Percentiles rank a stretch among this genome's conserved stretches.
Conservation (phyloP, 1,139 yeast species). For the Geotrichum klebahnii region DNA sequence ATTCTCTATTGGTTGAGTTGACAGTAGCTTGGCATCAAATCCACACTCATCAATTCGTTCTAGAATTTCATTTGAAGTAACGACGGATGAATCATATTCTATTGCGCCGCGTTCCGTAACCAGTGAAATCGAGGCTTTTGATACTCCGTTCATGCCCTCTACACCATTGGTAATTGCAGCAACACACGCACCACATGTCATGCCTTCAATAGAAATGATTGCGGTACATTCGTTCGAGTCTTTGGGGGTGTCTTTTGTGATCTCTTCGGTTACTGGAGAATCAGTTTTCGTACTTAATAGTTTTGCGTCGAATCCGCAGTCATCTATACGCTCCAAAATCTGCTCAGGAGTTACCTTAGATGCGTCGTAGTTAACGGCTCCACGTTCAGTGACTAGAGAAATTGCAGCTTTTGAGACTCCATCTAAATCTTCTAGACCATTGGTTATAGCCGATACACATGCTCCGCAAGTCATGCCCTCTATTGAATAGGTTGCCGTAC, state of each 20-base stretch:
- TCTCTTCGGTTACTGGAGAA: not conserved
- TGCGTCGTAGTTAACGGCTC: conserved; percentile 49
- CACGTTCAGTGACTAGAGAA: conserved; percentile 72
- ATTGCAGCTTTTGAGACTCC: conserved; percentile 43
- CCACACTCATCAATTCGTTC: conserved; percentile 69
- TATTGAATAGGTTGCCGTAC: conserved; percentile 12
- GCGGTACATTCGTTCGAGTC: not conserved
- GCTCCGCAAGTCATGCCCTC: conserved; percentile 77
- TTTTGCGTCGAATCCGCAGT: conserved; percentile 67
- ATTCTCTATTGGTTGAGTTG: conserved; percentile 30
- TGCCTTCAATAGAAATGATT: conserved; percentile 36
- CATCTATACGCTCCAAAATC: conserved; percentile 55
- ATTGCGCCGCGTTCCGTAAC: conserved; percentile 72
- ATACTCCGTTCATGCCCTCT: conserved; percentile 48
- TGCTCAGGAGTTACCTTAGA: conserved; percentile 37
- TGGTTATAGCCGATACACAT: conserved; percentile 63
- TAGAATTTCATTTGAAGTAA: conserved; percentile 42
- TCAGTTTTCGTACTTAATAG: conserved; percentile 27
- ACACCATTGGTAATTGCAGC: conserved; percentile 58
- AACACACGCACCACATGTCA: conserved; percentile 87
- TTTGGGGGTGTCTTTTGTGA: not conserved
- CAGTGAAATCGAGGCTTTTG: conserved; percentile 56
- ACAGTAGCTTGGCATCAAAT: conserved; percentile 51
- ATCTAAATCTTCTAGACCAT: conserved; percentile 45
- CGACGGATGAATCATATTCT: conserved; percentile 41